Base-by-base conservation (phyloP, 345 rosid species). In the Carallia brachiata region DNA sequence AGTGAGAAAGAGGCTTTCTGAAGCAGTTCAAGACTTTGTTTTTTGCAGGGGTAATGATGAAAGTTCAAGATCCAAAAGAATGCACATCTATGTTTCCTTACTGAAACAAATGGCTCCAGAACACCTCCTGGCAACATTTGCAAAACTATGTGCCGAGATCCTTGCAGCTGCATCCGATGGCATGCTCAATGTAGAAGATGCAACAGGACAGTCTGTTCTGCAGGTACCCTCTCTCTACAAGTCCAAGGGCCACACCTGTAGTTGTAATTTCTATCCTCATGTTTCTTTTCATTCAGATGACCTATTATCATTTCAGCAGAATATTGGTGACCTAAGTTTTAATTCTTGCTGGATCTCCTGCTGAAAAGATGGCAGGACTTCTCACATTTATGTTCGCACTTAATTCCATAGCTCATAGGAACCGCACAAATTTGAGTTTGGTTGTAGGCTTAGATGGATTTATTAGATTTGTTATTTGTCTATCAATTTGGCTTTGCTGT, bases 61-160 rank as follows among this genome's bases (percentile, higher is more conserved):
- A 77, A 78, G 52, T 52, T 77, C 93, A 36, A 86, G 88, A 80
- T 83, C 97, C 52, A 95, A 89, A 74, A 85, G 99, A 69, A 92
- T 91, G 99, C 93, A 76, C 58, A 85, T 92, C 52, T 92, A 91
- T 70, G 64, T 80, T 65, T 86, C 92, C 53, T 76, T 94, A 81
- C 85, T 94, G 73, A 92, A 88, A 75, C 97, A 92, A 87, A 94
- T 94, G 98, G 96, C 96, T 59, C 96, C 98, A 18, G 97, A 91
- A 79, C 98, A 92, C 77, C 89, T 91, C 37, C 73, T 94, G 75
- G 98, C 97, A 48, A 90, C 97, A 47, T 91, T 92, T 69, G 97
- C 98, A n/a, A 92, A 94, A 84, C 78, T 94, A 66, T 95, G 99
- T 72, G 88, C 93, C 9, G 97, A 95, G 81, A 83, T 95, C 76